phyloP scores from a whole-genome alignment of 2,329 filamentous ascomycete species.

The Scopulariopsis brevicaulis region DNA sequence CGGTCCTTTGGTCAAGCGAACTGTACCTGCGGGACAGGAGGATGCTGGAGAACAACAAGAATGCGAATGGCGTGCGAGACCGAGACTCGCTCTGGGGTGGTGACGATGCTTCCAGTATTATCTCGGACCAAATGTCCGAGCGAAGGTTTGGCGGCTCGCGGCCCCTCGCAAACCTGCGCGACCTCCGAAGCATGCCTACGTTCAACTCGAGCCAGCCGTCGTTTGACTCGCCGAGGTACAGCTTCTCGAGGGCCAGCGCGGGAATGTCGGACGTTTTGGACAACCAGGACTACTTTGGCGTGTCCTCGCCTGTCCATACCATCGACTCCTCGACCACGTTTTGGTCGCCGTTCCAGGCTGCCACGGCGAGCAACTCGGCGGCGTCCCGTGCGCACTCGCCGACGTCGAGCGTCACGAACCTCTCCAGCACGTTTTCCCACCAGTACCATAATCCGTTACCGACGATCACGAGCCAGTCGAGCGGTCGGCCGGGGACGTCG shows the following conservation, averaged over 20 bases:
- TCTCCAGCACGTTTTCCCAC: conserved; percentile 37
- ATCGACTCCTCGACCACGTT: conserved; percentile 71
- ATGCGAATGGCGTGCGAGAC: conserved; percentile 21
- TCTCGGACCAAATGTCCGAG: conserved; percentile 36
- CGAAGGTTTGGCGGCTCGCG: conserved; percentile 30
- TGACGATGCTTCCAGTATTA: conserved; percentile 40
- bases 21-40: conserved; percentile 71
- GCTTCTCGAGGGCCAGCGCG: conserved; percentile 42
- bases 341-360: conserved; percentile 77
- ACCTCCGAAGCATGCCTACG: conserved; percentile 44
- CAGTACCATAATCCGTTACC: conserved; percentile 27
- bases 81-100: conserved; percentile 30
- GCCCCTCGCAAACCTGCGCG: conserved; percentile 40
- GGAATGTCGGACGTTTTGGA: conserved; percentile 56
- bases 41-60: conserved; percentile 33
- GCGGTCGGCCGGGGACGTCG: conserved; percentile 51
- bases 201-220: conserved; percentile 60
- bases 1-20: conserved; percentile 86
- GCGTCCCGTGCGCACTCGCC: conserved; percentile 49
- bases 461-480: conserved; percentile 33
- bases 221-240: conserved; percentile 57
- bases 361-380: conserved; percentile 51
- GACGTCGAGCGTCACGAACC: conserved; percentile 47
- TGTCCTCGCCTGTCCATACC: conserved; percentile 55
- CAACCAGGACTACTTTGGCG: conserved; percentile 59